Evolutionary conservation across 441 rosid species (phyloP), one percentile per base, ranked within the genome.

Genomic region (Jatropha podagrica): DNA sequence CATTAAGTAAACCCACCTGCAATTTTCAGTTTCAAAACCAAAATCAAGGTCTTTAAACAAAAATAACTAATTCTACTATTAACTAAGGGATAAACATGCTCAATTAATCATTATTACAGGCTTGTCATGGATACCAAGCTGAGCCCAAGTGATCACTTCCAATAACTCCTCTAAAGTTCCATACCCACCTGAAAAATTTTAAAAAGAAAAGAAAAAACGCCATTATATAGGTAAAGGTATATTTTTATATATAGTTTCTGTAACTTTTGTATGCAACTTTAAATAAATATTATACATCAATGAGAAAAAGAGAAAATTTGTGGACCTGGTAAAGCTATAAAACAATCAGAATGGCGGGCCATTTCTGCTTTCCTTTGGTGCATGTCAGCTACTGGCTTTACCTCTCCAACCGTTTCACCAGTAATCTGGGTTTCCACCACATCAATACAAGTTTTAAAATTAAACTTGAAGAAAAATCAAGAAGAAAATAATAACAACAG

Each of bases 351-450:
- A 82, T 84, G 90, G 83, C 91, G 81, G 82, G 95, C 97, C 98
- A 94, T 94, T 85, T 94, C 97, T 20, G 97, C 97, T 78, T 94
- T 94, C 40, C 98, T 86, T 84, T 94, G 92, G 80, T 92, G 98
- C 98, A 94, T 94, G 89, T 91, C 94, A 40, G 96, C 92, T 51
- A 94, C 98, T 65, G 97, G 77, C 82, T 76, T 87, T 18, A 92
- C 96, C 80, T 91, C 98, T 60, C 98, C 98, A 77, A 86, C 91
- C 54, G 97, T 88, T 80, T 88, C 98, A 56, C 98, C 97, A 14
- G 97, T 94, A 49, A 94, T 82, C 97, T 94, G 70, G 65, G 60
- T 71, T 58, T 17, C 79, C 79, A 76, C 49, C 69, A 69, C 74
- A 75, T 54, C 61, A 79, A 51, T 65, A 23, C 60, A 17, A 55